Base-by-base conservation (phyloP, 768 basidiomycete species). In the Kwoniella sp. region DNA sequence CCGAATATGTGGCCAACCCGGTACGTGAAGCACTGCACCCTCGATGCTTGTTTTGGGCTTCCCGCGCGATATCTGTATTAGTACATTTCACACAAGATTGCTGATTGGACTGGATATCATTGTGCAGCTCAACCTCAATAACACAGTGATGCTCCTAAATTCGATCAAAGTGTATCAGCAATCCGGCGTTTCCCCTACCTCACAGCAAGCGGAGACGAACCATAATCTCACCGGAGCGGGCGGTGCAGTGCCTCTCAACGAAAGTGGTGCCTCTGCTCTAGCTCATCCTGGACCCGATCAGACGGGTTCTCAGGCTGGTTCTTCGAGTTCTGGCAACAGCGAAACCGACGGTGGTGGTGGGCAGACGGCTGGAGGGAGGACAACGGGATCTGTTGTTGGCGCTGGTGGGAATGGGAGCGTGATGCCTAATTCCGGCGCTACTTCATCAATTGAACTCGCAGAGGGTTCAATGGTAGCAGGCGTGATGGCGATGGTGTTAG, bases 131-230 rank as follows among this genome's bases (percentile, higher is more conserved):
- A 79, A 79, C 46, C 68, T 79, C 21, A 67, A 68, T 47, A 77
- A 76, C 51, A 70, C 73, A 1, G 71, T 78, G 46, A 75, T 74
- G 72, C 63, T 78, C 50, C 68, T 78, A 63, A 79, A 78, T 59
- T 75, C 60, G 27, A 70, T 79, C 63, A 63, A 65, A 30, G 74
- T 79, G 8, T 79, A 63, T 53, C 74, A 79, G 52, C 67, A 59
- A 21, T 24, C 66, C 27, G 69, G 66, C 17, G n/a, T 59, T 2
- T 10, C 26, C 0, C 24, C 65, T 2, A 50, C 62, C 21, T 19
- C 33, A 3, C 47, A 48, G 12, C 68, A 74, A 64, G 69, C 69
- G 19, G 57, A 49, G 25, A 65, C 51, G 12, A 63, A 55, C 33
- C 37, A 64, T 5, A 71, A 77, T 40, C 49, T 60, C 26, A 73